These are phyloP conservation scores for Athelia psychrophila DNA, from an alignment of 1,284 basidiomycete genomes.

Conservation along the genomic window DNA sequence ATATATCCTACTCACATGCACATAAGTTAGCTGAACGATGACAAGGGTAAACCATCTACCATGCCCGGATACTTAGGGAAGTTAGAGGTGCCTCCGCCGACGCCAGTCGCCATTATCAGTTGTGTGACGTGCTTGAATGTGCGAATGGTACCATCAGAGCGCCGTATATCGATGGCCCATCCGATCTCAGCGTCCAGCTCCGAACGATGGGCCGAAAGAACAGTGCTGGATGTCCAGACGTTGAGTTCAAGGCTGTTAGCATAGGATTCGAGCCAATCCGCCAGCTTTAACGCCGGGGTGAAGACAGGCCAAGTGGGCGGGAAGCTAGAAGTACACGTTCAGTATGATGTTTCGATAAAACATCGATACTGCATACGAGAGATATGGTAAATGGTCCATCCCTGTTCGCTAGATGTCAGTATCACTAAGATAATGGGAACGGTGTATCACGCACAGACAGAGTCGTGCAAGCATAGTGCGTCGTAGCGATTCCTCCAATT, in stretches of 20 bases:
- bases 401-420: conserved; percentile 28
- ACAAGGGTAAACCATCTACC: no score
- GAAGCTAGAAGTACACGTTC: conserved; percentile 37
- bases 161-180: conserved; percentile 53
- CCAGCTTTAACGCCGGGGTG: conserved; percentile 59
- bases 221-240: conserved; percentile 57
- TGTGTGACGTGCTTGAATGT: conserved; percentile 54
- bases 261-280: conserved; percentile 68
- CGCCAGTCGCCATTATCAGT: conserved; percentile 60
- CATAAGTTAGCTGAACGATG: no score
- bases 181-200: conserved; percentile 44
- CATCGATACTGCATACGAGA: conserved; percentile 41
- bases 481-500: conserved; percentile 61
- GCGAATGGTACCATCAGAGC: conserved; percentile 37
- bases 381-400: conserved; percentile 57
- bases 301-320: conserved; percentile 61
- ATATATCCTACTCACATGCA: no score
- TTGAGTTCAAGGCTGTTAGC: conserved; percentile 62
- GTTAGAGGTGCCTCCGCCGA: conserved; percentile 48
- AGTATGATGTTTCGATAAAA: conserved; percentile 1
- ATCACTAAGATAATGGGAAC: conserved; percentile 3
- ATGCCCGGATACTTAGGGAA: conserved; percentile 43
- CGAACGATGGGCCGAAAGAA: conserved; percentile 38
- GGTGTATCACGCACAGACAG: conserved; percentile 49
- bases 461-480: conserved; percentile 60